Evolutionary conservation across 345 rosid genomes (phyloP), one percentile per base, ranked within the genome.

Genomic region (Eucalyptus tenuipes): DNA sequence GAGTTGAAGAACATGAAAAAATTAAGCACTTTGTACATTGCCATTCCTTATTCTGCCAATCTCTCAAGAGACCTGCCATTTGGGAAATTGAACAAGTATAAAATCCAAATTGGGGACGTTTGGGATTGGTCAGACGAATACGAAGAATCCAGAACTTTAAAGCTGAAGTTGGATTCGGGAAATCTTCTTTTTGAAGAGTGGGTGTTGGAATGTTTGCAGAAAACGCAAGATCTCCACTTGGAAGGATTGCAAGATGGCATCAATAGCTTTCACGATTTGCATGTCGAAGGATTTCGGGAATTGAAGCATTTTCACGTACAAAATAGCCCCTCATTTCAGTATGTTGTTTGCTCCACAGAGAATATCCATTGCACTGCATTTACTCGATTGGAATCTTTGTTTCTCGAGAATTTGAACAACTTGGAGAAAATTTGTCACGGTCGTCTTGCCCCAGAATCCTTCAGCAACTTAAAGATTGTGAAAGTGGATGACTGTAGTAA

Each of bases 201-300:
- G 57, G 3, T 49, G 52, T 1, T 1, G 18, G 16, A 2, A 1
- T 49, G 18, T 2, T 49, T 49, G 18, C 52, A 15, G 3, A 49
- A 1, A 49, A 49, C 52, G 18, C 18, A 49, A 49, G 52, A 49
- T 49, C 52, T 49, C 52, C 52, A 49, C 52, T 49, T 49, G 3
- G 52, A 49, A 15, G 52, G 52, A 15, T 49, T 7, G 2, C 57
- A 8, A 53, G 11, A 20, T 20, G 57, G 25, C 25, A 2, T 2
- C 10, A 2, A 53, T 53, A 53, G 25, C 16, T 20, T 53, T 53
- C 57, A 20, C 5, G 1, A 53, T 53, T 8, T 53, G 25, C 22
- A 25, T 2, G 2, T 8, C 0, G 11, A 53, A 53, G 57, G 25
- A 8, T 53, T 53, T 15, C 57, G 0, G 2, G 2, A 53, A 20